phyloP scores from a whole-genome alignment of 257 asterid genomes.

The Solanum lycopersicoides region DNA sequence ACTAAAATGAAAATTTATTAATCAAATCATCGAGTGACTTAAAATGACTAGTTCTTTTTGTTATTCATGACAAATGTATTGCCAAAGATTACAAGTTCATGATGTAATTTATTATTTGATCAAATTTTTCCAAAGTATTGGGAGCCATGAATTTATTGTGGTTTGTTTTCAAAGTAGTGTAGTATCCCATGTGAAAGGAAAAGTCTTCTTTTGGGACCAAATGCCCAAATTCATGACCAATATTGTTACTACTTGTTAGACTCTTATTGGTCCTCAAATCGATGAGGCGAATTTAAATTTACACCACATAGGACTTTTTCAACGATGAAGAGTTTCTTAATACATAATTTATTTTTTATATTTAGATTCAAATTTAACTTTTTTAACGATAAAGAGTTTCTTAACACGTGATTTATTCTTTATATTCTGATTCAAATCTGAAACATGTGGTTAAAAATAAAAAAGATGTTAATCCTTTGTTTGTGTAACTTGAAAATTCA shows the following conservation, averaged over 20 bases:
- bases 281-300: no score
- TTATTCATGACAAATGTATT: background rate
- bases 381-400: no score
- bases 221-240: background rate
- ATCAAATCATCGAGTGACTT: background rate
- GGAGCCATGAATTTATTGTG: background rate
- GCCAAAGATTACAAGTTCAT: background rate
- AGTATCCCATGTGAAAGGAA: background rate
- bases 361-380: no score
- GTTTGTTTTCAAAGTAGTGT: background rate
- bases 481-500: background rate
- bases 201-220: background rate
- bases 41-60: background rate
- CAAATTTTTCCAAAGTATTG: background rate
- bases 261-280: background rate
- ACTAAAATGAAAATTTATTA: background rate
- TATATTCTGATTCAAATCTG: no score
- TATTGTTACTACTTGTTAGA: background rate
- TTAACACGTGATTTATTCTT: no score
- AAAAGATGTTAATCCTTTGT: background rate
- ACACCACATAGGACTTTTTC: no score
- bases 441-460: no score
- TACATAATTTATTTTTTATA: background rate
- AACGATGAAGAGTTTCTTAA: background rate
- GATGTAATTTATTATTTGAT: background rate